Percentiles rank a stretch among this genome's conserved stretches.
These are phyloP conservation scores for Diaporthe citriasiana DNA, from an alignment of 2,329 filamentous ascomycete genomes.

Conservation along the genomic window DNA sequence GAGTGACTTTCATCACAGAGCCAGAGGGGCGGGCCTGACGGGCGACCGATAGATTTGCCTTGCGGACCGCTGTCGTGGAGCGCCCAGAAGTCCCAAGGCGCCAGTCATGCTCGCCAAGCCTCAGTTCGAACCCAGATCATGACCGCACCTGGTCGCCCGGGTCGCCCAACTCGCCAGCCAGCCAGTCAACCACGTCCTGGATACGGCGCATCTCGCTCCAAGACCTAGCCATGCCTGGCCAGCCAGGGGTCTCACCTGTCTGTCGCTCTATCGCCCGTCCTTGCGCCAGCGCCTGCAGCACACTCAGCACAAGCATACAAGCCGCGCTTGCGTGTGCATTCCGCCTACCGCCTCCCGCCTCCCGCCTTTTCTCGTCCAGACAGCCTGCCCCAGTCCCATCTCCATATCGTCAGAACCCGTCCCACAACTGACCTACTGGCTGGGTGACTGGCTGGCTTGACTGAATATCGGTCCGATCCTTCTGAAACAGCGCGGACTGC, in stretches of 20 bases:
- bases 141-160: slow-evolving; percentile 8
- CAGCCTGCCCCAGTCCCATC: background rate
- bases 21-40: slow-evolving; percentile 18
- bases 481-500: slow-evolving; percentile 8
- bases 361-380: slow-evolving; percentile 11
- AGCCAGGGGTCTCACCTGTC: slow-evolving; percentile 9
- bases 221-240: slow-evolving; percentile 4
- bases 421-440: background rate
- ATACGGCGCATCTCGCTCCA: slow-evolving; percentile 6
- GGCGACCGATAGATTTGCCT: slow-evolving; percentile 9
- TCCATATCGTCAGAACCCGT: background rate
- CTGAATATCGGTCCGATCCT: slow-evolving; percentile 24
- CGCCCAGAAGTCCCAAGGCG: slow-evolving; percentile 35
- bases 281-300: background rate
- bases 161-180: background rate
- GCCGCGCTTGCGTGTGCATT: background rate
- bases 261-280: background rate
- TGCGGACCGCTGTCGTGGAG: slow-evolving; percentile 27
- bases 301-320: background rate
- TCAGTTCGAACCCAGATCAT: slow-evolving; percentile 19
- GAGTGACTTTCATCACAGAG: slow-evolving; percentile 6
- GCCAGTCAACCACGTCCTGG: slow-evolving; percentile 2
- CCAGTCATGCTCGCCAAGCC: slow-evolving; percentile 36
- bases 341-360: slow-evolving; percentile 1
- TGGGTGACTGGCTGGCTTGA: slow-evolving; percentile 1